Percentiles rank a stretch among this genome's conserved stretches.
Evolutionary conservation across 2,329 filamentous ascomycete species (phyloP).

Genomic region (Pseudogymnoascus sp.): DNA sequence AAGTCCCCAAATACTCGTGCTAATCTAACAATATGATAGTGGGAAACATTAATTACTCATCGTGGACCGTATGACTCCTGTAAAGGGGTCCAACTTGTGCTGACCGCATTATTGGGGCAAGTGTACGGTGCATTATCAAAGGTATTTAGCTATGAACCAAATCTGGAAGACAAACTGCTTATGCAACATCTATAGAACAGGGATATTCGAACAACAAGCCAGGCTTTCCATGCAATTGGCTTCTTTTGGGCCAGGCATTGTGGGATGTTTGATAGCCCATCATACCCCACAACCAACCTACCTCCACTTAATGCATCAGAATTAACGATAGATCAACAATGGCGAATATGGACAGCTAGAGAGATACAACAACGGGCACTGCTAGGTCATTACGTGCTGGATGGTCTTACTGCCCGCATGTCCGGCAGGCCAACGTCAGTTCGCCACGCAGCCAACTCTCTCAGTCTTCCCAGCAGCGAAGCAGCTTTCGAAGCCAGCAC

Average conservation of each 20-base stretch:
- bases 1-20: not conserved
- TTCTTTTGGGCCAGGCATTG: constrained; percentile 41
- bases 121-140: constrained; percentile 38
- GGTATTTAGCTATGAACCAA: constrained; percentile 14
- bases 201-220: constrained; percentile 36
- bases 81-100: constrained; percentile 37
- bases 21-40: constrained; percentile 20
- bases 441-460: constrained; percentile 36
- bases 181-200: constrained; percentile 27
- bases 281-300: constrained; percentile 29
- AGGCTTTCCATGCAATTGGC: constrained; percentile 37
- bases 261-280: constrained; percentile 34
- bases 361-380: constrained; percentile 39
- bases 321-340: constrained; percentile 34
- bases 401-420: constrained; percentile 38
- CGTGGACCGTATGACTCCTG: constrained; percentile 36
- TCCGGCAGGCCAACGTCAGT: constrained; percentile 36
- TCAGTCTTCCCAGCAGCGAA: constrained; percentile 35
- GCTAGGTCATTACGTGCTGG: constrained; percentile 38
- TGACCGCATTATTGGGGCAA: constrained; percentile 37
- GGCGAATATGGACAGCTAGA: constrained; percentile 36
- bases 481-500: constrained; percentile 34
- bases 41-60: constrained; percentile 38
- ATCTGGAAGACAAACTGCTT: not conserved
- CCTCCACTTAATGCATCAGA: constrained; percentile 29